phyloP scores from a whole-genome alignment of 2,329 filamentous ascomycete genomes.

The Aspergillus pseudonomiae region DNA sequence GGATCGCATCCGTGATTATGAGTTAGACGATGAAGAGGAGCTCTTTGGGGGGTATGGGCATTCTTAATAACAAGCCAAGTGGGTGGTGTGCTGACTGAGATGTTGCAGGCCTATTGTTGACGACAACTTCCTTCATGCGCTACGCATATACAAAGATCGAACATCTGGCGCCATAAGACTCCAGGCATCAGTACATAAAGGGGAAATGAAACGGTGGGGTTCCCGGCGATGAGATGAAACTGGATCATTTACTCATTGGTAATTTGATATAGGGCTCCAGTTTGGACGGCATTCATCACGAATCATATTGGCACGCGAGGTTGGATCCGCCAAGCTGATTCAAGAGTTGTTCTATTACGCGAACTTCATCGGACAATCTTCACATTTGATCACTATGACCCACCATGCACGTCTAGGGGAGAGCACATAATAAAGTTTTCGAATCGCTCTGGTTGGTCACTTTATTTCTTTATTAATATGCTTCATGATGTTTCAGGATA shows the following conservation, averaged over 20 bases:
- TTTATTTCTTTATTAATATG: too few relatives aligned
- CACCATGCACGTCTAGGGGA: slow-evolving; percentile 38
- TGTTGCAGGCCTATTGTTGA: slow-evolving; percentile 54
- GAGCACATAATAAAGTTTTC: slow-evolving; percentile 46
- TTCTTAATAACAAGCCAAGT: not conserved
- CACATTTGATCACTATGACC: slow-evolving; percentile 52
- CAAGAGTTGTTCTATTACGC: slow-evolving; percentile 52
- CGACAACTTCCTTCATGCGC: slow-evolving; percentile 54
- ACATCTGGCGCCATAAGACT: slow-evolving; percentile 57
- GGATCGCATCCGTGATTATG: slow-evolving; percentile 50
- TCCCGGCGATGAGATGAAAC: not conserved
- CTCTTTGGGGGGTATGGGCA: slow-evolving; percentile 53
- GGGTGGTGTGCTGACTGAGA: not conserved
- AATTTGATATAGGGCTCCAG: slow-evolving; percentile 49
- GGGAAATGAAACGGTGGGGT: slow-evolving; percentile 52
- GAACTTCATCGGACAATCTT: slow-evolving; percentile 58
- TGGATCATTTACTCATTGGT: not conserved
- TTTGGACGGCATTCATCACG: slow-evolving; percentile 64
- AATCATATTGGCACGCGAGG: slow-evolving; percentile 48
- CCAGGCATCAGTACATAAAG: slow-evolving; percentile 58
- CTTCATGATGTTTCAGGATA: not conserved
- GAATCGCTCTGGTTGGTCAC: slow-evolving; percentile 31
- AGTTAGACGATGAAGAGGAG: slow-evolving; percentile 52
- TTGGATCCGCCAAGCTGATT: slow-evolving; percentile 51
- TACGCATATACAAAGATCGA: slow-evolving; percentile 58